These are phyloP conservation scores for Kernera saxatilis DNA, from an alignment of 345 rosid species.

Conservation along the genomic window DNA sequence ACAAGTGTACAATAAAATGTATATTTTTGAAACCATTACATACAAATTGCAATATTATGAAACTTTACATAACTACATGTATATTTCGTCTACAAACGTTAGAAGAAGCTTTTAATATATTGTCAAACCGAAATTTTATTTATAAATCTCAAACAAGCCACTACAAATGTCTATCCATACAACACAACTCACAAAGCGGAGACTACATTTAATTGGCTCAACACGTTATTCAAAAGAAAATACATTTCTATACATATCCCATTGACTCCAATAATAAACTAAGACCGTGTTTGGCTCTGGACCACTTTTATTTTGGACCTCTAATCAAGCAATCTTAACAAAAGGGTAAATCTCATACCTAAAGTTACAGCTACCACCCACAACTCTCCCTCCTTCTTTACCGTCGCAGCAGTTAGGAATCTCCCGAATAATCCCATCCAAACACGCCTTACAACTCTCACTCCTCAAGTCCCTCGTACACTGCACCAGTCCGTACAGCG, in stretches of 20 bases:
- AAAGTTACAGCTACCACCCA: constrained; percentile 56
- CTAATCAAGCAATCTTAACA: constrained; percentile 22
- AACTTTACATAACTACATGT: neutral
- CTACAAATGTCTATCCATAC: neutral
- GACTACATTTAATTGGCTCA: neutral
- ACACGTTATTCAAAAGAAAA: constrained; percentile 3
- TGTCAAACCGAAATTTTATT: neutral
- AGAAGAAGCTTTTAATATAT: neutral
- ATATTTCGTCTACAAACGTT: neutral
- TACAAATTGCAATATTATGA: neutral
- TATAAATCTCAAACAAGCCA: neutral
- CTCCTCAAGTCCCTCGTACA: constrained; percentile 58
- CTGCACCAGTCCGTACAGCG: constrained; percentile 53
- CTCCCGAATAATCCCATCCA: constrained; percentile 41
- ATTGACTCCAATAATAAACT: neutral
- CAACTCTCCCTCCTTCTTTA: constrained; percentile 58
- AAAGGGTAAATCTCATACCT: constrained; percentile 65
- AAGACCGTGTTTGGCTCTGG: neutral
- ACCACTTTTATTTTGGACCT: neutral
- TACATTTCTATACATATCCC: neutral
- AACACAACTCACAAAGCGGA: neutral
- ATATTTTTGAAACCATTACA: neutral
- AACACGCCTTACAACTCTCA: constrained; percentile 43
- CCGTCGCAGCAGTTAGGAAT: constrained; percentile 57
- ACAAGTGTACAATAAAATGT: neutral